Percentiles rank a stretch among this genome's conserved stretches.
phyloP scores from a whole-genome alignment of 2,329 filamentous ascomycete species.

The Cercospora sp. region DNA sequence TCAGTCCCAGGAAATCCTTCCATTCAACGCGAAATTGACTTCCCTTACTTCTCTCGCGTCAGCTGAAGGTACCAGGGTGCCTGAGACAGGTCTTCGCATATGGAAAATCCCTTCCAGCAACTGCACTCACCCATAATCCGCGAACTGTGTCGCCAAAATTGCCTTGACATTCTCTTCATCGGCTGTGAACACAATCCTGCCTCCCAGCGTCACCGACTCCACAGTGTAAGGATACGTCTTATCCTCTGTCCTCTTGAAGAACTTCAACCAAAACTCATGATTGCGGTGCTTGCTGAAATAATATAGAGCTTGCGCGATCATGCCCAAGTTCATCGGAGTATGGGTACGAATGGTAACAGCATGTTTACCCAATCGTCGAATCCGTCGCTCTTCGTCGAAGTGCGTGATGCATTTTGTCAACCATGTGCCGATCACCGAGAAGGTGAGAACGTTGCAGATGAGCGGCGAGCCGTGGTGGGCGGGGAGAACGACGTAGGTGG shows the following conservation, averaged over 20 bases:
- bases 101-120: not conserved
- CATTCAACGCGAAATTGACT: slow-evolving; percentile 72
- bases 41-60: slow-evolving; percentile 58
- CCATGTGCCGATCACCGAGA: slow-evolving; percentile 18
- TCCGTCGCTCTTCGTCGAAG: slow-evolving; percentile 40
- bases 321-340: slow-evolving; percentile 59
- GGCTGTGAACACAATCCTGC: slow-evolving; percentile 70
- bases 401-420: slow-evolving; percentile 26
- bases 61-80: not conserved
- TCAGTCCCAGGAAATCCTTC: slow-evolving; percentile 72
- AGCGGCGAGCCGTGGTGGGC: not conserved
- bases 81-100: too few species aligned
- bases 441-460: slow-evolving; percentile 12
- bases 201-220: slow-evolving; percentile 58
- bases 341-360: slow-evolving; percentile 46
- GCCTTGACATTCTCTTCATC: slow-evolving; percentile 92
- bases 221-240: slow-evolving; percentile 55
- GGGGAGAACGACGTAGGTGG: not conserved
- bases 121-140: slow-evolving; percentile 64
- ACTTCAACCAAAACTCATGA: slow-evolving; percentile 61
- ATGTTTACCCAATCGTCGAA: slow-evolving; percentile 46
- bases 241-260: slow-evolving; percentile 47
- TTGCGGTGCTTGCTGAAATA: slow-evolving; percentile 54
- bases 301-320: slow-evolving; percentile 60
- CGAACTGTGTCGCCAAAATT: slow-evolving; percentile 82